Evolutionary conservation across 2,329 filamentous ascomycete species (phyloP).

Genomic region (Tolypocladium album): DNA sequence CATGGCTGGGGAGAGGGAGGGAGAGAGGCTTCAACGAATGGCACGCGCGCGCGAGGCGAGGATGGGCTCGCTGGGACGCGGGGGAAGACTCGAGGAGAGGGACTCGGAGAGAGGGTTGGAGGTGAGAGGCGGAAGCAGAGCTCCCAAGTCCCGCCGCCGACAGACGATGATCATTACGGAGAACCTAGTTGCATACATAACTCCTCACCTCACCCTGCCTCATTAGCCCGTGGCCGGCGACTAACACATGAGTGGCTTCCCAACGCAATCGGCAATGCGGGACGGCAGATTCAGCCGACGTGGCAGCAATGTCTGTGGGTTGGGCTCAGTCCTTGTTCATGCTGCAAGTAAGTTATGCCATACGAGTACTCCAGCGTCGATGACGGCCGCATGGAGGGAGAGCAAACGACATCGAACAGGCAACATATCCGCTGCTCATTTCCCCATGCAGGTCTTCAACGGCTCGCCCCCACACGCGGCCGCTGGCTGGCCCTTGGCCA

Average conservation of each 20-base stretch:
- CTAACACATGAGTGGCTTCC: not conserved
- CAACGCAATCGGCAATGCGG: not conserved
- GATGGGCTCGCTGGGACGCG: not conserved
- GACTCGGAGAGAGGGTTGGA: not conserved
- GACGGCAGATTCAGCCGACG: not conserved
- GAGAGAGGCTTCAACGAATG: not conserved
- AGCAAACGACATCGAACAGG: not conserved
- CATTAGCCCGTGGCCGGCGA: not conserved
- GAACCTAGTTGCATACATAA: not conserved
- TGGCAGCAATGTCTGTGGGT: not conserved
- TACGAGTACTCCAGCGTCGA: no score
- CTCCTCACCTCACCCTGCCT: not conserved
- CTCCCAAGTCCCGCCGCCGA: not conserved
- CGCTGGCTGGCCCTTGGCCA: not conserved
- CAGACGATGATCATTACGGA: not conserved
- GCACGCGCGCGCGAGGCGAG: not conserved
- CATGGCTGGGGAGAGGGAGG: slow-evolving; percentile 7
- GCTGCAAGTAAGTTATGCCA: no score
- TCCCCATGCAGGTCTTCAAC: not conserved
- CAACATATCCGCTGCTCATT: not conserved
- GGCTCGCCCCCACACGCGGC: not conserved
- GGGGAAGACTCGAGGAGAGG: not conserved
- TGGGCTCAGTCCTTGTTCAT: not conserved
- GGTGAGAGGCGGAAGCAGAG: not conserved
- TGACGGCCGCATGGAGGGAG: not conserved